These are phyloP conservation scores for Globisporangium barbulae DNA, from an alignment of 352 stramenopile genomes.

Conservation along the genomic window DNA sequence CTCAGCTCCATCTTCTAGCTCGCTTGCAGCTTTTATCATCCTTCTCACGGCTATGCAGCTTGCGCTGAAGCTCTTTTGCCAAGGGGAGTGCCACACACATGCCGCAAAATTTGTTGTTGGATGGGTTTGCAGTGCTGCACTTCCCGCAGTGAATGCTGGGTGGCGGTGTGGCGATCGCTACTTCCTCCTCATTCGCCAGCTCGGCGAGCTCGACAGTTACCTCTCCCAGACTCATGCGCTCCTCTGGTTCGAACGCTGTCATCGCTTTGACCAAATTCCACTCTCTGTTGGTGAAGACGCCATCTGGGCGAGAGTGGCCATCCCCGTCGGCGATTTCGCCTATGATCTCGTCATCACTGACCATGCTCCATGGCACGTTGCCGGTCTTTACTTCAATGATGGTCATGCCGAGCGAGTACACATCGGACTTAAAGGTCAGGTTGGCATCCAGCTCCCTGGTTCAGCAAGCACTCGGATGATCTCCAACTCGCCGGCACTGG, in stretches of 20 bases:
- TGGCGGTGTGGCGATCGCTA: background rate
- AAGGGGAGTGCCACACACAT: background rate
- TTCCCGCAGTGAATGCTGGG: background rate
- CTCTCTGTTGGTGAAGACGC: conserved; percentile 5
- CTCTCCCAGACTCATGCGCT: background rate
- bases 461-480: conserved; percentile 32
- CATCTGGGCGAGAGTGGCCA: background rate
- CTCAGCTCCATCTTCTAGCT: too few relatives aligned
- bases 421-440: background rate
- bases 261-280: conserved; percentile 4
- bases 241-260: background rate
- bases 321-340: conserved; percentile 14
- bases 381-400: conserved; percentile 12
- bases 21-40: background rate
- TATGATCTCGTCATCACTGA: conserved; percentile 6
- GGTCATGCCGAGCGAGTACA: conserved; percentile 12
- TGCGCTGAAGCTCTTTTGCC: background rate
- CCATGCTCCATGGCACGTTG: background rate
- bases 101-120: background rate
- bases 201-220: background rate
- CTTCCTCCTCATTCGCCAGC: background rate
- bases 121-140: background rate
- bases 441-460: conserved; percentile 4
- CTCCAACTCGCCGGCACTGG: conserved; percentile 31
- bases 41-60: background rate